Base-by-base conservation (phyloP, 1,139 yeast genomes). In the Yamadazyma epiphylla region DNA sequence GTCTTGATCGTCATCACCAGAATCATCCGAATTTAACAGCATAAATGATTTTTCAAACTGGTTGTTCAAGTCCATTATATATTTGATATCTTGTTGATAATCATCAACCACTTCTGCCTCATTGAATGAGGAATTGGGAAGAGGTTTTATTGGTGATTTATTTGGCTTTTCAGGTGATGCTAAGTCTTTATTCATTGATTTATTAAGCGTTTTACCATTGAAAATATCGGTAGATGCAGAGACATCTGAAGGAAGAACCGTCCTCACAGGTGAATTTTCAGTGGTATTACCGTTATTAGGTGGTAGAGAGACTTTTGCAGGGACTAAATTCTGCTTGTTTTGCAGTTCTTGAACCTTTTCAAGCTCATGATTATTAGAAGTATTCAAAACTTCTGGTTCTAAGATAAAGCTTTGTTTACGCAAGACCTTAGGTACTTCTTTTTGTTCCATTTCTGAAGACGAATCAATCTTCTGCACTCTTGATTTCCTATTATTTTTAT, bases 1-100 rank as follows among this genome's bases (percentile, higher is more conserved):
- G n/a, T 58, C 59, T 33, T 58, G 63, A 33, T 53, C 56, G 27
- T 59, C 62, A 22, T 67, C 70, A 33, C 68, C 74, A 13, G 58
- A 62, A 15, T 56, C 63, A 19, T 58, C 25, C 13, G 19, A 29
- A 20, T 26, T 27, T 10, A 31, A 34, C 2, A 30, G 43, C 14
- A 28, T 30, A 33, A 41, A 26, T 1, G 45, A 37, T 27, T 32
- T 39, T 24, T 45, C 43, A n/a, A 41, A 31, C 24, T 29, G 29
- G 22, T 30, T 29, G 22, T 41, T 43, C 29, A 43, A 27, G 15
- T 35, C 41, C 41, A 42, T 40, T 10, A 43, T 39, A 16, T 33
- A 31, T 10, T 25, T 23, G 16, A 42, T 34, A 19, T 44, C 46
- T 12, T 36, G 32, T 16, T 31, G 31, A 28, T 30, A 30, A 6